Percentiles rank a stretch among this genome's conserved stretches.
These are phyloP conservation scores for Metschnikowia picachoensis DNA, from an alignment of 805 yeast genomes.

Conservation along the genomic window DNA sequence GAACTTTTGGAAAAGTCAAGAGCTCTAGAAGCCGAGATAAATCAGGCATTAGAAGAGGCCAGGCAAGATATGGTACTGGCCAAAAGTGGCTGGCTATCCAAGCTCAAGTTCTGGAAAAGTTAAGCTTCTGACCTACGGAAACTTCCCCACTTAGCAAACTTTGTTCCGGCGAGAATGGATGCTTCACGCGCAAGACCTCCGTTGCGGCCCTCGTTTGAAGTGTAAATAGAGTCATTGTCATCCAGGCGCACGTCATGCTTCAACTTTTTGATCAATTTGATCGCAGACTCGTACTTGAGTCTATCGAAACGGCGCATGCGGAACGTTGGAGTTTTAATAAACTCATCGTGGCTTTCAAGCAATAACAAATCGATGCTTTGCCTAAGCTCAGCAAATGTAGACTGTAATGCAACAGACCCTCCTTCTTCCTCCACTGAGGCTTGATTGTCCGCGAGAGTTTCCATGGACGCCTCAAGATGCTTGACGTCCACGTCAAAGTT, in stretches of 20 bases:
- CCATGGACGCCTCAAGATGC: constrained; percentile 63
- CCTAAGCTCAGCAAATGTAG: constrained; percentile 73
- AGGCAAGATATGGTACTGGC: constrained; percentile 12
- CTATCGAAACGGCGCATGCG: constrained; percentile 61
- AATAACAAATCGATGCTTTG: constrained; percentile 74
- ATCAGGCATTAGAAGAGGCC: constrained; percentile 12
- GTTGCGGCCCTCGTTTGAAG: constrained; percentile 5
- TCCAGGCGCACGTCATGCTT: constrained; percentile 19
- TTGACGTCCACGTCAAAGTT: constrained; percentile 78
- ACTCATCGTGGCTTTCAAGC: constrained; percentile 61
- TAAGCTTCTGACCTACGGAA: constrained; percentile 19
- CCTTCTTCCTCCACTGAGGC: constrained; percentile 24
- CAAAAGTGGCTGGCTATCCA: constrained; percentile 14
- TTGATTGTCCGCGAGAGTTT: constrained; percentile 25
- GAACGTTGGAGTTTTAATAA: constrained; percentile 45
- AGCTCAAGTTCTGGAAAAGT: constrained; percentile 19
- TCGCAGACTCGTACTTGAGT: constrained; percentile 69
- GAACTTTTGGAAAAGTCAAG: constrained; percentile 13
- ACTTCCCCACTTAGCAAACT: constrained; percentile 33
- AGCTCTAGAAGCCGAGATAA: constrained; percentile 17
- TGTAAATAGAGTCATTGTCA: constrained; percentile 12
- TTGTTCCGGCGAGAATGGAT: constrained; percentile 19
- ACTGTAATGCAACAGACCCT: constrained; percentile 53
- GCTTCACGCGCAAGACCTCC: constrained; percentile 17
- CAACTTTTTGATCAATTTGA: constrained; percentile 54